Conservation (phyloP, 1,284 basidiomycete species). For the Pseudozyma sp. region DNA sequence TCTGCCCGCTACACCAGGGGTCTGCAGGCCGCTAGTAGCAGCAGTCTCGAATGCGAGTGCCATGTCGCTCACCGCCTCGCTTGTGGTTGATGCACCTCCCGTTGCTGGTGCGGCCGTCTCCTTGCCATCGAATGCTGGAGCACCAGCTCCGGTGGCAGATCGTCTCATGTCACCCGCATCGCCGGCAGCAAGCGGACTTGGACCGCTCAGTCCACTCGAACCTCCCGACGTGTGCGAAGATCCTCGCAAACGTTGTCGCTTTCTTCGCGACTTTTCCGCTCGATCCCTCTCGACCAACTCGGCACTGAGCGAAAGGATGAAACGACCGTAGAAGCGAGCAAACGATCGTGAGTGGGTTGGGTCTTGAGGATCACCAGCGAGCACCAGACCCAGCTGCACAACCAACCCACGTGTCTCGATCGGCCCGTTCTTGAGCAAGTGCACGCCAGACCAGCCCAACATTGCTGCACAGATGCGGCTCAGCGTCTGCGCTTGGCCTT, state of each 20-base stretch:
- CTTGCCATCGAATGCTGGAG: slow-evolving; percentile 12
- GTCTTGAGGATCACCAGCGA: slow-evolving; percentile 41
- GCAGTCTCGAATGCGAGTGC: slow-evolving; percentile 46
- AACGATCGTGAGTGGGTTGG: slow-evolving; percentile 40
- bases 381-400: slow-evolving; percentile 46
- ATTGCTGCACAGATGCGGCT: slow-evolving; percentile 46
- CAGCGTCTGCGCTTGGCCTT: slow-evolving; percentile 28
- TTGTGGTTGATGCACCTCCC: slow-evolving; percentile 3
- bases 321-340: slow-evolving; percentile 45
- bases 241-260: slow-evolving; percentile 43
- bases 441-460: slow-evolving; percentile 49
- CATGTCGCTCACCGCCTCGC: slow-evolving; percentile 40
- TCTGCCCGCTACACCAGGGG: slow-evolving; percentile 22
- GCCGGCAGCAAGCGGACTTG: slow-evolving; percentile 19
- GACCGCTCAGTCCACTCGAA: slow-evolving; percentile 24
- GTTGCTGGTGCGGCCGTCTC: slow-evolving; percentile 6
- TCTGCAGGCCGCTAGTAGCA: slow-evolving; percentile 29
- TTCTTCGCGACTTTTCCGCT: slow-evolving; percentile 41
- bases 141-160: not conserved
- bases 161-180: slow-evolving; percentile 20
- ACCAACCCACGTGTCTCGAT: slow-evolving; percentile 49
- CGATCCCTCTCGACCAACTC: slow-evolving; percentile 45
- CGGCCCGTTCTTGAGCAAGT: slow-evolving; percentile 48
- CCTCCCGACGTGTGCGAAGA: slow-evolving; percentile 37
- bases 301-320: slow-evolving; percentile 50